Conservation (phyloP, 1,284 basidiomycete species). For the Rhodotorula sp. region DNA sequence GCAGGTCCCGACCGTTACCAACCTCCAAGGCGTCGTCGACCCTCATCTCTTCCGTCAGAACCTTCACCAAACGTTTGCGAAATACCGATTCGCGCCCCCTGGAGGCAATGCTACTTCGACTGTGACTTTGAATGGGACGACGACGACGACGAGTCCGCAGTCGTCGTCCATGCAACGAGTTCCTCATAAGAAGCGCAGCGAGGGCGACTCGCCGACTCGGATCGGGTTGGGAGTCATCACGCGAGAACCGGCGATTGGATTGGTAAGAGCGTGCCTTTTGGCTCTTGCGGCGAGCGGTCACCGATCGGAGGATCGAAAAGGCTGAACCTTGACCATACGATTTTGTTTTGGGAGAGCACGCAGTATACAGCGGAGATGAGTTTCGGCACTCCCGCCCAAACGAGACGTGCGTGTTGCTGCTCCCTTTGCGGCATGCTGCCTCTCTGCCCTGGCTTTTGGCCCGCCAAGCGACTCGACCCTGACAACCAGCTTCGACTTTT, state of each 20-base stretch:
- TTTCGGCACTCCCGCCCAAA: background rate
- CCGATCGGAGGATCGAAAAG: too few species aligned
- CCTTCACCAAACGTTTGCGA: background rate
- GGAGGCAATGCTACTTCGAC: background rate
- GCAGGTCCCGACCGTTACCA: background rate
- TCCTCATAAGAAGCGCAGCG: slow-evolving; percentile 1
- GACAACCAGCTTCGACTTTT: too few species aligned
- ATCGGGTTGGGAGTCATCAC: background rate
- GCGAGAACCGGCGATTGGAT: background rate
- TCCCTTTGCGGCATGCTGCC: too few species aligned
- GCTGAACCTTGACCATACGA: too few species aligned
- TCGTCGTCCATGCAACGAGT: background rate
- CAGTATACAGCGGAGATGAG: background rate
- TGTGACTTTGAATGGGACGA: too few species aligned
- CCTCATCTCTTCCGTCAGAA: background rate
- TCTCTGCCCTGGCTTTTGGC: too few species aligned
- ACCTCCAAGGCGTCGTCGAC: slow-evolving; percentile 8
- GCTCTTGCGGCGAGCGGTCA: too few species aligned
- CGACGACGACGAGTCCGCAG: background rate
- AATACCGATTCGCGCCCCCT: background rate
- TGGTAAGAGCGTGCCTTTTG: background rate
- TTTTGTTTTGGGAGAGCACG: too few species aligned
- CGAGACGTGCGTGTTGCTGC: background rate
- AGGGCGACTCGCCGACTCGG: background rate
- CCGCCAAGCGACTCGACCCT: too few species aligned